Evolutionary conservation across 1,284 basidiomycete species (phyloP).

Genomic region (Moesziomyces parantarcticus): DNA sequence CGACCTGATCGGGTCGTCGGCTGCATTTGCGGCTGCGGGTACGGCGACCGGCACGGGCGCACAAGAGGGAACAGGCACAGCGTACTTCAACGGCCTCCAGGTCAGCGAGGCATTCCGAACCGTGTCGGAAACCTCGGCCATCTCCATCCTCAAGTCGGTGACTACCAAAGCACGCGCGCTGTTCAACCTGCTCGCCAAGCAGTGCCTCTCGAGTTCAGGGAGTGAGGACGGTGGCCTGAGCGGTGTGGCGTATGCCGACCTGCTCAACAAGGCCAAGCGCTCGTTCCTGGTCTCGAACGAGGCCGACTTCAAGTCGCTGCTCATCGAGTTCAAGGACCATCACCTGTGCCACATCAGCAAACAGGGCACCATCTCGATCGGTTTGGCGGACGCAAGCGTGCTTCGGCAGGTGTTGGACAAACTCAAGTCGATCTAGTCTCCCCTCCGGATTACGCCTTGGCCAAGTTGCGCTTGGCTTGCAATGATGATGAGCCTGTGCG

Average conservation of each 20-base stretch:
- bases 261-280: constrained; percentile 42
- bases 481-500: no score
- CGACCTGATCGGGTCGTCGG: constrained; percentile 34
- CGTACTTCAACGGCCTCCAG: constrained; percentile 35
- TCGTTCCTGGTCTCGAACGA: constrained; percentile 52
- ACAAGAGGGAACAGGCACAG: background rate
- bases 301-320: constrained; percentile 41
- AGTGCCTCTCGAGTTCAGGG: constrained; percentile 2
- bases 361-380: constrained; percentile 29
- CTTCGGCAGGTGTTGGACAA: constrained; percentile 26
- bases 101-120: constrained; percentile 30
- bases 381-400: constrained; percentile 17
- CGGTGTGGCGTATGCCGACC: constrained; percentile 35
- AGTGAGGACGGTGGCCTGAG: background rate
- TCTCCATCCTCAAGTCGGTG: constrained; percentile 56
- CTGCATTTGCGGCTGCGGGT: constrained; percentile 1
- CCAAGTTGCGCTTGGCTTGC: no score
- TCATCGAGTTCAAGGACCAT: constrained; percentile 58
- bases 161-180: constrained; percentile 52
- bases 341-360: constrained; percentile 38
- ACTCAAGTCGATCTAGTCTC: constrained; percentile 28
- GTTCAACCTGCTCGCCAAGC: constrained; percentile 48
- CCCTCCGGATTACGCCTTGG: background rate
- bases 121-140: constrained; percentile 42
- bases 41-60: background rate